Evolutionary conservation across 2,329 filamentous ascomycete species (phyloP).

Genomic region (Nothomitra cinnamomea): DNA sequence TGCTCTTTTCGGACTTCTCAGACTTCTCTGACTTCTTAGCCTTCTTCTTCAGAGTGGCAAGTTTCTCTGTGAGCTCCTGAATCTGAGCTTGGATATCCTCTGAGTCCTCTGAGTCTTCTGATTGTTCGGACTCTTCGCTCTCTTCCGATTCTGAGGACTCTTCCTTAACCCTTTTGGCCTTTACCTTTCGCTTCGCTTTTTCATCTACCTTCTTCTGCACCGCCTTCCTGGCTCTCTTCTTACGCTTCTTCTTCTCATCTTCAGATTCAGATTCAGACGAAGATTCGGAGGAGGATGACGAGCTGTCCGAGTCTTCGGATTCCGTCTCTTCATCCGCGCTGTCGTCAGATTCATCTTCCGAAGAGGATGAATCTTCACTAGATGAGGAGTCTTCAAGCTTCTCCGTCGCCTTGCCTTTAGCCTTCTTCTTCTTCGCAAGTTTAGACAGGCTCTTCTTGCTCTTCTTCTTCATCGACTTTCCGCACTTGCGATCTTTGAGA

Average conservation of each 20-base stretch:
- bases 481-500: slow-evolving; percentile 19
- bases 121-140: slow-evolving; percentile 14
- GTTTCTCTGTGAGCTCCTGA: slow-evolving; percentile 6
- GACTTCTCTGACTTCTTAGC: slow-evolving; percentile 10
- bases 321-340: slow-evolving; percentile 7
- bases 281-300: slow-evolving; percentile 2
- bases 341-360: slow-evolving; percentile 6
- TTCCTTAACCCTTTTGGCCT: slow-evolving; percentile 13
- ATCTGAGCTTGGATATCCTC: slow-evolving; percentile 8
- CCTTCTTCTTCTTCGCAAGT: slow-evolving; percentile 18
- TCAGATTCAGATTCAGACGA: slow-evolving; percentile 15
- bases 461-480: slow-evolving; percentile 10
- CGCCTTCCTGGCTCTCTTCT: slow-evolving; percentile 17
- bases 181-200: slow-evolving; percentile 14
- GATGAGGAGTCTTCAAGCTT: slow-evolving; percentile 12
- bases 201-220: slow-evolving; percentile 18
- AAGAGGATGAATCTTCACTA: slow-evolving; percentile 1
- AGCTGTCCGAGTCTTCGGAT: neutral
- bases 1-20: slow-evolving; percentile 10
- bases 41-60: slow-evolving; percentile 12
- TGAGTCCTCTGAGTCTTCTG: slow-evolving; percentile 5
- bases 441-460: slow-evolving; percentile 10
- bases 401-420: slow-evolving; percentile 23
- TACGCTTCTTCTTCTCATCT: slow-evolving; percentile 18
- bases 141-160: slow-evolving; percentile 15